Evolutionary conservation across 139 green algal species (phyloP), one percentile per base, ranked within the genome.

Genomic region (Ettlia oleoabundans): DNA sequence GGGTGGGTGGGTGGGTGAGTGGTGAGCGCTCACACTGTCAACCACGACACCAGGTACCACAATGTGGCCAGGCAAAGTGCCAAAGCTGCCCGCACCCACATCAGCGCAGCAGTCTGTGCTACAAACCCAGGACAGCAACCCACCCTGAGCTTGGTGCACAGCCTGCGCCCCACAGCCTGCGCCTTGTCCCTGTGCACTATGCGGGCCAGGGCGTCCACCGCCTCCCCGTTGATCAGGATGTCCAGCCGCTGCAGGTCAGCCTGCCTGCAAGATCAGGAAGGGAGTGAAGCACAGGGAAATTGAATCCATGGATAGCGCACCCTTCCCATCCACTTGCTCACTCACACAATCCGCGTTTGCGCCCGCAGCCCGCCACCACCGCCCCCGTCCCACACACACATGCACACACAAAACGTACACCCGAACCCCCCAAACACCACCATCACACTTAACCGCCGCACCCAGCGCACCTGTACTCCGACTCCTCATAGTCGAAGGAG

Each of bases 401-500:
- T n/a, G n/a, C n/a, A n/a, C n/a, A n/a, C n/a, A n/a, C n/a, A n/a
- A n/a, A n/a, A n/a, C n/a, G n/a, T n/a, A n/a, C n/a, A n/a, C n/a
- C n/a, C n/a, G n/a, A n/a, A n/a, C n/a, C 18, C 55, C 15, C 55
- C 55, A 65, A 65, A 28, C 55, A 65, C 18, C 28, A n/a, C 18
- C 55, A n/a, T 9, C 21, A 65, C 15, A 65, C 5, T 9, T n/a
- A 65, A 58, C 5, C 30, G 28, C 4, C 4, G 3, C 19, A n/a
- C 2, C 72, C 30, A 3, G 40, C 64, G 1, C 77, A 82, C 77
- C 77, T 76, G 64, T 82, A 82, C 37, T 90, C 89, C 0, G 87
- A 91, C 52, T 97, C 93, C 82, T 99, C 95, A 82, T 98, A 99
- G 84, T 98, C 96, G 75, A 99, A 97, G 28, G 82, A 94, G 65